Percentiles rank a stretch among this genome's conserved stretches.
These are phyloP conservation scores for Penicillium sp. DNA, from an alignment of 2,329 filamentous ascomycete species.

Conservation along the genomic window DNA sequence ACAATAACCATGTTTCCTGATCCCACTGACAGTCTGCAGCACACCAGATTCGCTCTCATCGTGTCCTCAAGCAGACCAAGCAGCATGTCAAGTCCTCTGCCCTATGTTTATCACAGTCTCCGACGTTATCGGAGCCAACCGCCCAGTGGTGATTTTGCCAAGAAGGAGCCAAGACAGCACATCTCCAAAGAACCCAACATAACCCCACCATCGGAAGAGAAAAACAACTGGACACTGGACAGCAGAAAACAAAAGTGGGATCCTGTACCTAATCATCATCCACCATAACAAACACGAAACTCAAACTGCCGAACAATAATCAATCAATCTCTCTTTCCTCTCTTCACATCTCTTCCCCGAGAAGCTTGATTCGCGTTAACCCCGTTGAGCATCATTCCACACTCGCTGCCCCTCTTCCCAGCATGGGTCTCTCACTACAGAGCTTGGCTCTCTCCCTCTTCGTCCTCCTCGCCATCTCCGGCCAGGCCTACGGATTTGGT, in stretches of 20 bases:
- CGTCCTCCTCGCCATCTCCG: slow-evolving; percentile 66
- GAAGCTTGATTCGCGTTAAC: background rate
- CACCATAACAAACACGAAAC: background rate
- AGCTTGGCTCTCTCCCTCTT: slow-evolving; percentile 39
- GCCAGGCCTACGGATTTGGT: slow-evolving; percentile 75
- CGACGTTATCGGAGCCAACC: background rate
- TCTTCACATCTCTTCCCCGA: background rate
- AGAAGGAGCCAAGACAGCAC: background rate
- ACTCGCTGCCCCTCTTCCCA: background rate
- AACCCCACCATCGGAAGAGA: background rate
- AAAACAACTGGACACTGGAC: background rate
- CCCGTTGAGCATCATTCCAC: background rate
- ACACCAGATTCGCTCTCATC: no score
- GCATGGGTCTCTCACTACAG: slow-evolving; percentile 24
- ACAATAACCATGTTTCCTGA: no score
- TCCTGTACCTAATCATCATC: background rate
- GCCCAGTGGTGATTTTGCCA: background rate
- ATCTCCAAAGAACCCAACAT: background rate
- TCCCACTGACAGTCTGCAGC: no score
- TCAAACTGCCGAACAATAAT: background rate
- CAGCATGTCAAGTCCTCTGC: no score
- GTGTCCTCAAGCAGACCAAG: no score
- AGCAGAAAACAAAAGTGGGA: background rate
- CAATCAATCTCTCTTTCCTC: background rate
- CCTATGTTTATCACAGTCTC: no score